phyloP scores from a whole-genome alignment of 2,329 filamentous ascomycete species.

The Pseudogymnoascus sp. region DNA sequence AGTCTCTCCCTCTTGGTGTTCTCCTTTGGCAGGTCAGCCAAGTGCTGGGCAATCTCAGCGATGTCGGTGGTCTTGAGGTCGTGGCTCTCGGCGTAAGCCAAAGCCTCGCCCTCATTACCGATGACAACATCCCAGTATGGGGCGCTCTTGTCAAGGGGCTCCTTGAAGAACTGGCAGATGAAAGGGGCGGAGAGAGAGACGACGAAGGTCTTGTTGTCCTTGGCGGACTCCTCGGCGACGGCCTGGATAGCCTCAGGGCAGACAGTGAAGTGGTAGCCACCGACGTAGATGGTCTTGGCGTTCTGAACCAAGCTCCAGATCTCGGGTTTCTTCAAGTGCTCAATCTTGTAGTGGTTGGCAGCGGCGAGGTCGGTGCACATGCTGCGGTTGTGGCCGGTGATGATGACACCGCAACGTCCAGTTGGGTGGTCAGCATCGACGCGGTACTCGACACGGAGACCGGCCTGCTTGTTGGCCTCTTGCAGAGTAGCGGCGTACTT shows the following conservation, averaged over 20 bases:
- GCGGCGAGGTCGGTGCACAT: conserved; percentile 93
- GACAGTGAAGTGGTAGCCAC: conserved; percentile 96
- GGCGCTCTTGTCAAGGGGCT: conserved; percentile 74
- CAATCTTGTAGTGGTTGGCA: conserved; percentile 93
- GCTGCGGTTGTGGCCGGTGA: conserved; percentile 91
- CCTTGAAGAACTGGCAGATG: conserved; percentile 97
- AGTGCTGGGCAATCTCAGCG: conserved; percentile 72
- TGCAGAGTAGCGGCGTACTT: conserved; percentile 87
- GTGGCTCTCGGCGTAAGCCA: conserved; percentile 78
- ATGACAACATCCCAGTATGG: conserved; percentile 95
- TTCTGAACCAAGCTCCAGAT: conserved; percentile 89
- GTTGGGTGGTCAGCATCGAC: conserved; percentile 78
- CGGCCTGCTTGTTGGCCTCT: conserved; percentile 77
- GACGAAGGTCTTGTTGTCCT: conserved; percentile 83
- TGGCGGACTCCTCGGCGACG: conserved; percentile 80
- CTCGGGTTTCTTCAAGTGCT: conserved; percentile 82
- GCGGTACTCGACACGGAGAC: conserved; percentile 89
- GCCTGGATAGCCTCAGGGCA: conserved; percentile 85
- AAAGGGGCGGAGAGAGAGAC: conserved; percentile 93
- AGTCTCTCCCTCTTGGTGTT: conserved; percentile 76
- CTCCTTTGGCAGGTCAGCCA: conserved; percentile 86
- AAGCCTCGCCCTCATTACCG: conserved; percentile 93
- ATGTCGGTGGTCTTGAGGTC: conserved; percentile 66
- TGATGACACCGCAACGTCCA: conserved; percentile 90
- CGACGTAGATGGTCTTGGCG: conserved; percentile 84